Evolutionary conservation across 305 asterid species (phyloP).

Genomic region (Monarda citriodora): DNA sequence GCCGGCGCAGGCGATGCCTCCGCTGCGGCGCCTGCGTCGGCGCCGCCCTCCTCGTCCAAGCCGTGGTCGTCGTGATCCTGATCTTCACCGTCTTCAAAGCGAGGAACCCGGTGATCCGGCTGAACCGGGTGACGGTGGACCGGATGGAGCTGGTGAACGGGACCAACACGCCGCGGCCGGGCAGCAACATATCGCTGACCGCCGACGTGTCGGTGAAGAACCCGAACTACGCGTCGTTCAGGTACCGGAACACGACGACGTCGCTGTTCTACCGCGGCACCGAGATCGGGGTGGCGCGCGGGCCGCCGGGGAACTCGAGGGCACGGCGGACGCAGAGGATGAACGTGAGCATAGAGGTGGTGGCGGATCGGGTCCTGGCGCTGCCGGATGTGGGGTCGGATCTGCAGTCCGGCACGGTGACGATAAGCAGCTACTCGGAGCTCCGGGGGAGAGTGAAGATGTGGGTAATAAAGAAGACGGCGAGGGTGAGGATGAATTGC

Average conservation of each 20-base stretch:
- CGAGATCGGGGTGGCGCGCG: conserved; percentile 76
- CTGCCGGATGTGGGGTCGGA: conserved; percentile 51
- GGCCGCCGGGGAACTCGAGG: conserved; percentile 72
- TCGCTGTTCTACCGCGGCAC: conserved; percentile 51
- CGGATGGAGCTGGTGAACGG: conserved; percentile 40
- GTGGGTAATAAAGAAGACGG: conserved; percentile 44
- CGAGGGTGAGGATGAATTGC: conserved; percentile 79
- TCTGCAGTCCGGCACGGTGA: conserved; percentile 42
- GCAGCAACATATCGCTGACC: conserved; percentile 56
- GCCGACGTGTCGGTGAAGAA: conserved; percentile 85
- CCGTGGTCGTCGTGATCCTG: conserved; percentile 38
- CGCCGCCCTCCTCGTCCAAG: conserved; percentile 46
- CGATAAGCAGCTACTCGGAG: conserved; percentile 50
- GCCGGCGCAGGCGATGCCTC: conserved; percentile 36
- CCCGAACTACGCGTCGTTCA: conserved; percentile 71
- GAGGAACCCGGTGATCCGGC: conserved; percentile 50
- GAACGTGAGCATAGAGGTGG: conserved; percentile 69
- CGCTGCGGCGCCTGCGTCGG: conserved; percentile 41
- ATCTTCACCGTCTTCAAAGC: conserved; percentile 74
- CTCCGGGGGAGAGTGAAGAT: conserved; percentile 76
- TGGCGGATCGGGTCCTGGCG: conserved; percentile 43
- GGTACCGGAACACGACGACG: conserved; percentile 68
- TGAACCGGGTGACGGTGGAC: conserved; percentile 49
- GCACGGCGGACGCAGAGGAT: conserved; percentile 72
- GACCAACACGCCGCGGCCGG: conserved; percentile 47